Conservation (phyloP, 2,329 filamentous ascomycete genomes). For the Diaporthe sp. region DNA sequence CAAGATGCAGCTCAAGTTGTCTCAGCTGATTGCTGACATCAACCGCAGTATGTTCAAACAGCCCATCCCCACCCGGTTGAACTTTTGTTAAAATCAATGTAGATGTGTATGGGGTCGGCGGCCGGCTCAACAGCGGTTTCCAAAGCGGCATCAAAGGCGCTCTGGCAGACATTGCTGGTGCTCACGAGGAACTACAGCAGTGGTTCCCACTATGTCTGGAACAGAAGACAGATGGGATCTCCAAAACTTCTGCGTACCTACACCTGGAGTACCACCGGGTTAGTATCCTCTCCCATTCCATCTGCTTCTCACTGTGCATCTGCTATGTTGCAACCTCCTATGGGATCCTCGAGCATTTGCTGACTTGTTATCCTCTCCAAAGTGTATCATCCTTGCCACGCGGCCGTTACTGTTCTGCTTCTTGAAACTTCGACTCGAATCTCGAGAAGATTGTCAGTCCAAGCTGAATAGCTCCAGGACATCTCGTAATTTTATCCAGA, state of each 20-base stretch:
- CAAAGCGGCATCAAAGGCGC: constrained; percentile 45
- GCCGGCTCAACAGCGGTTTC: constrained; percentile 45
- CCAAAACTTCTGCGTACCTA: constrained; percentile 44
- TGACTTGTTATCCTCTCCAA: not conserved
- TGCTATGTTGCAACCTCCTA: not conserved
- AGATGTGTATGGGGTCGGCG: constrained; percentile 46
- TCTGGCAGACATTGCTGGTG: constrained; percentile 42
- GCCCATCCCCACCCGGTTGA: no score
- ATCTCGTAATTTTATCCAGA: constrained; percentile 42
- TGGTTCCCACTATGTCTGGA: constrained; percentile 44
- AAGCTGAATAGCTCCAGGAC: constrained; percentile 46
- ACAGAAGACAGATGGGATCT: constrained; percentile 46
- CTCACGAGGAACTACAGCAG: constrained; percentile 45
- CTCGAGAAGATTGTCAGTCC: not conserved
- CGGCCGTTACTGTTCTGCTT: constrained; percentile 46
- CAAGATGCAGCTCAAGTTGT: constrained; percentile 47
- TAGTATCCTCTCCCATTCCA: not conserved
- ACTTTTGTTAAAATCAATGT: not conserved
- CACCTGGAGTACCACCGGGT: constrained; percentile 48
- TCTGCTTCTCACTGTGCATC: no score
- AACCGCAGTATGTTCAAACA: constrained; percentile 40
- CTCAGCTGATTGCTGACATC: constrained; percentile 44
- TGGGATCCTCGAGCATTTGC: not conserved
- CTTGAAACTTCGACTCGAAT: constrained; percentile 45
- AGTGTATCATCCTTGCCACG: constrained; percentile 42